Conservation (phyloP, 768 basidiomycete genomes). For the Leucogyrophana mollusca region DNA sequence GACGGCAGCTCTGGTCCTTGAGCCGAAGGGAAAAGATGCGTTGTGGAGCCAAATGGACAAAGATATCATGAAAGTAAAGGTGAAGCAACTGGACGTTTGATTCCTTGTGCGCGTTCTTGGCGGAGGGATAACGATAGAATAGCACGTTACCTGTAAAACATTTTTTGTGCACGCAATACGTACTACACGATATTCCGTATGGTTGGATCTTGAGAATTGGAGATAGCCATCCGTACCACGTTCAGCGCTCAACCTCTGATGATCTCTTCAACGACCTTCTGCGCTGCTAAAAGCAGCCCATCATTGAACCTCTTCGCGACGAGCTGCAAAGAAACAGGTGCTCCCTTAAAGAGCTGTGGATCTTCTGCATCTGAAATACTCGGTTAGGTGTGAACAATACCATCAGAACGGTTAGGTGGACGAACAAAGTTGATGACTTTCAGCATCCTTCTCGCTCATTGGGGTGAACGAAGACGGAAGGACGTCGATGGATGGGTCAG, state of each 20-base stretch:
- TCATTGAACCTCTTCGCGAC: conserved; percentile 31
- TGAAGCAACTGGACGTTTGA: too few relatives aligned
- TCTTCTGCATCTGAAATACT: conserved; percentile 7
- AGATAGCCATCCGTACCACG: conserved; percentile 24
- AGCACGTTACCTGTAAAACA: too few relatives aligned
- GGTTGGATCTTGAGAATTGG: neutral
- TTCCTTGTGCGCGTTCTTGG: too few relatives aligned
- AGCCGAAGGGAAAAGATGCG: neutral
- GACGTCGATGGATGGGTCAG: conserved; percentile 2
- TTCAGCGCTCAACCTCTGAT: conserved; percentile 4
- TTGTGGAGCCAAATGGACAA: too few relatives aligned
- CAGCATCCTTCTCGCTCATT: neutral
- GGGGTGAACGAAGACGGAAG: neutral
- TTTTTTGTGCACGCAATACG: too few relatives aligned
- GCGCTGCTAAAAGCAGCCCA: conserved; percentile 26
- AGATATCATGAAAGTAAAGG: too few relatives aligned
- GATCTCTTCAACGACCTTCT: conserved; percentile 19
- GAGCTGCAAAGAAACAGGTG: conserved; percentile 30
- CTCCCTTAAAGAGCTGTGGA: conserved; percentile 7
- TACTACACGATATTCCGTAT: neutral
- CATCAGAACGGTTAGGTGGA: neutral
- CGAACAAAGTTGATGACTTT: neutral
- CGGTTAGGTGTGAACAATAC: neutral
- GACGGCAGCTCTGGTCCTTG: neutral
- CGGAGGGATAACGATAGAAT: too few relatives aligned